Base-by-base conservation (phyloP, 495 filamentous ascomycete species). In the Penicillium odoratum region DNA sequence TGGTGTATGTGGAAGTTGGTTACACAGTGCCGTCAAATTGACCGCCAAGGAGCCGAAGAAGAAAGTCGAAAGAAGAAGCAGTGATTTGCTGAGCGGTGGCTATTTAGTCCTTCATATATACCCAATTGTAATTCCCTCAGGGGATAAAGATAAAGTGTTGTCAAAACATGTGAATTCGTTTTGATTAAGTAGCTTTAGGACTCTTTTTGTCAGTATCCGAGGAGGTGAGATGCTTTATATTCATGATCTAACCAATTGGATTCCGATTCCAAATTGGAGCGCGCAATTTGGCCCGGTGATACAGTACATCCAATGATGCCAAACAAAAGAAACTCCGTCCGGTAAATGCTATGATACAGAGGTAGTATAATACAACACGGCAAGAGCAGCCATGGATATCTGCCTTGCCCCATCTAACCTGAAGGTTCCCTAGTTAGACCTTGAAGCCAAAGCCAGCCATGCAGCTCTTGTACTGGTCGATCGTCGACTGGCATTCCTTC, bases 391-490 rank as follows among this genome's bases (percentile, higher is more conserved):
- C 34, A 53, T 18, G 9, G 30, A 7, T 4, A 25, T 25, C 38
- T 40, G 15, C 13, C 38, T 40, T 40, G n/a, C 15, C 38, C 38
- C 38, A 40, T 40, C 15, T 16, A 40, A 40, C 13, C 38, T n/a
- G 15, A 40, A 40, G 38, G 4, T 13, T 3, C 31, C 4, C 16
- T 33, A 34, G 45, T 66, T 73, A 88, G 62, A 89, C 79, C 72
- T 90, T 86, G 80, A 98, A 98, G 34, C 94, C 94, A 69, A 88
- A 98, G 18, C 92, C 89, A 40, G 85, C 85, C 94, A 98, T 98
- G 70, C 94, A 98, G 53, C 74, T 84, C 82, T 87, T 85, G 77
- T 98, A 98, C 64, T 87, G 83, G 13, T 92, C 85, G 60, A 98
- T 89, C 54, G 86, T 83, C 13, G 86, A 80, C 70, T 85, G 78